Evolutionary conservation across 164 flowering plant genomes (phyloP).

Genomic region (Vitis vinifera): DNA sequence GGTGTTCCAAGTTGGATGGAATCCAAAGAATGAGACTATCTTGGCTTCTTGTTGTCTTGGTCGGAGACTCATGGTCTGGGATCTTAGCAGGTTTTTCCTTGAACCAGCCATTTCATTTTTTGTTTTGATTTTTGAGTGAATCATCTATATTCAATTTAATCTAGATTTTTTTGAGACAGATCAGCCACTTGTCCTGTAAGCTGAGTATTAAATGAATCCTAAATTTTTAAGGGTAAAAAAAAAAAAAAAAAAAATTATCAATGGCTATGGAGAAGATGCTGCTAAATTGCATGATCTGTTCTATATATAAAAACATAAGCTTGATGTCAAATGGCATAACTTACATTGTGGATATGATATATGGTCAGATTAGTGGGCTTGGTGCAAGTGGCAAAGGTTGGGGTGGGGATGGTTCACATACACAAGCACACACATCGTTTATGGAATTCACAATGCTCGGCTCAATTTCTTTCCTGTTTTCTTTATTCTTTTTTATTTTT

Average conservation of each 20-base stretch:
- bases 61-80: slow-evolving; percentile 97
- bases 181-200: too few relatives aligned
- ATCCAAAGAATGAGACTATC: slow-evolving; percentile 91
- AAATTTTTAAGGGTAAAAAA: too few relatives aligned
- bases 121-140: slow-evolving; percentile 1
- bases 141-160: neutral
- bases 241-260: neutral
- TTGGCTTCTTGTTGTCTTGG: slow-evolving; percentile 97
- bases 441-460: too few relatives aligned
- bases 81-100: slow-evolving; percentile 86
- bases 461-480: too few relatives aligned
- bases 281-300: neutral
- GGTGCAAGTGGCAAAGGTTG: too few relatives aligned
- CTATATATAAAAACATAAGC: neutral
- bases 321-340: neutral
- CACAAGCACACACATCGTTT: too few relatives aligned
- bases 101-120: neutral
- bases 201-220: too few relatives aligned
- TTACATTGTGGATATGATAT: neutral
- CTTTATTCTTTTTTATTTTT: neutral
- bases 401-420: too few relatives aligned
- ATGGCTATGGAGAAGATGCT: neutral
- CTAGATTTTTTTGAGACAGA: too few relatives aligned
- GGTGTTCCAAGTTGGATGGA: slow-evolving; percentile 98
- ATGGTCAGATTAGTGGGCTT: neutral